Percentiles rank a stretch among this genome's conserved stretches.
Evolutionary conservation across 2,329 filamentous ascomycete species (phyloP).

Genomic region (Aspergillus ustus): DNA sequence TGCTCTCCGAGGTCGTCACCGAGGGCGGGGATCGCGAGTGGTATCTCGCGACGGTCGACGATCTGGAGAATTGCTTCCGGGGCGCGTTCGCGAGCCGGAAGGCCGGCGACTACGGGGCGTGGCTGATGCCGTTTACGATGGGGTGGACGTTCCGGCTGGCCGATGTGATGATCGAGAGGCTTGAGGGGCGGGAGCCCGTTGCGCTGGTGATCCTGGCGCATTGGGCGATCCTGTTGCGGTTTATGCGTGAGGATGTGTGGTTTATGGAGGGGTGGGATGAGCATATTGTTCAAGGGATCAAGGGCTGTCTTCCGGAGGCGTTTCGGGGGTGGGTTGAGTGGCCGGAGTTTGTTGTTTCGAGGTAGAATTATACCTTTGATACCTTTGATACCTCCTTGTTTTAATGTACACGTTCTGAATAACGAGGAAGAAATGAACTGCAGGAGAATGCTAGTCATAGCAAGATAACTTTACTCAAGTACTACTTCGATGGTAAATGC

Average conservation of each 20-base stretch:
- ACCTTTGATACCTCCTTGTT: background rate
- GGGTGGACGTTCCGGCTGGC: constrained; percentile 38
- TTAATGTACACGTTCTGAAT: too few species aligned
- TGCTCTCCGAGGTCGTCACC: background rate
- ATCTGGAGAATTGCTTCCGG: constrained; percentile 23
- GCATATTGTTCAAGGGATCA: constrained; percentile 39
- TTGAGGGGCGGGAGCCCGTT: constrained; percentile 34
- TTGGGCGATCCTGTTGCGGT: constrained; percentile 38
- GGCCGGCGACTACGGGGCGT: constrained; percentile 15
- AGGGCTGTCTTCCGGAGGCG: constrained; percentile 21
- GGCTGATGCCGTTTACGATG: constrained; percentile 31
- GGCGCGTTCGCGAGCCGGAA: constrained; percentile 25
- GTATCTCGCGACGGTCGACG: constrained; percentile 19
- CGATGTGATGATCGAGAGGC: constrained; percentile 24
- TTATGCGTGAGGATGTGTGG: constrained; percentile 38
- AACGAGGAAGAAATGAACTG: background rate
- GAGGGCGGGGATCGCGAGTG: background rate
- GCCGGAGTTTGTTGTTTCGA: constrained; percentile 20
- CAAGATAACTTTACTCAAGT: too few species aligned
- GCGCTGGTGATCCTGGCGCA: constrained; percentile 35
- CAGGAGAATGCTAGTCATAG: too few species aligned
- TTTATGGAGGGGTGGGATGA: constrained; percentile 39
- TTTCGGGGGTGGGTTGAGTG: constrained; percentile 34
- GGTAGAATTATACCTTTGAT: background rate
- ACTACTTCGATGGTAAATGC: too few species aligned